phyloP scores from a whole-genome alignment of 176 grass and related monocot species.

The Triticum timopheevii region DNA sequence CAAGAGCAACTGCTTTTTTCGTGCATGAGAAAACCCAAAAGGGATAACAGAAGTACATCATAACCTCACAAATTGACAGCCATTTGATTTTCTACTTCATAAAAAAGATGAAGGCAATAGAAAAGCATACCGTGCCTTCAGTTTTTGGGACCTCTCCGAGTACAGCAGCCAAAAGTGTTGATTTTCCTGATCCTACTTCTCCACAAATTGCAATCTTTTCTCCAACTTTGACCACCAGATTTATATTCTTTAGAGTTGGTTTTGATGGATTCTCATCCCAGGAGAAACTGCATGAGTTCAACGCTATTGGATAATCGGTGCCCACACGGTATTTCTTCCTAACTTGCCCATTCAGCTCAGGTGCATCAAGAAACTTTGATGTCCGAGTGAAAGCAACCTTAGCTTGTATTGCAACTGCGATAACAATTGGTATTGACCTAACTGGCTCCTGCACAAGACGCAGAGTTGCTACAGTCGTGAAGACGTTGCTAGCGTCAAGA shows the following conservation, averaged over 20 bases:
- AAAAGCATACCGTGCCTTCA: conserved; percentile 61
- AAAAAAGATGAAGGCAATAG: background rate
- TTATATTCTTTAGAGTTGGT: conserved; percentile 66
- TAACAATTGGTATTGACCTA: conserved; percentile 76
- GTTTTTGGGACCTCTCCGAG: conserved; percentile 75
- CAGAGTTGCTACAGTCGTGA: conserved; percentile 83
- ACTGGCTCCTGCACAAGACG: conserved; percentile 82
- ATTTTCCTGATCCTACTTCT: conserved; percentile 95
- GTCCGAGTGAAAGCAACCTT: conserved; percentile 85
- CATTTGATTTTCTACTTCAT: background rate
- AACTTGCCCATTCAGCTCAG: conserved; percentile 54
- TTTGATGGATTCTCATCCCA: conserved; percentile 68
- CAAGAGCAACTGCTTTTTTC: background rate
- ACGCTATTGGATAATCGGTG: conserved; percentile 39
- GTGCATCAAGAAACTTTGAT: conserved; percentile 74
- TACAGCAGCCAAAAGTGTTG: conserved; percentile 80
- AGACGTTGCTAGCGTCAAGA: conserved; percentile 84
- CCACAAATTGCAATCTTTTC: conserved; percentile 93
- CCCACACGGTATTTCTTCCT: conserved; percentile 29
- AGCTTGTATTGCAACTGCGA: conserved; percentile 82
- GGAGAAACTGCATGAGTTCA: conserved; percentile 71
- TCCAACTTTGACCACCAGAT: conserved; percentile 59
- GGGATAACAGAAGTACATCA: background rate
- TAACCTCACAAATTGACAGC: background rate
- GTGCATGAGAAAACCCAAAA: background rate